Evolutionary conservation across 2,329 filamentous ascomycete species (phyloP).

Genomic region (Fusarium sp.): DNA sequence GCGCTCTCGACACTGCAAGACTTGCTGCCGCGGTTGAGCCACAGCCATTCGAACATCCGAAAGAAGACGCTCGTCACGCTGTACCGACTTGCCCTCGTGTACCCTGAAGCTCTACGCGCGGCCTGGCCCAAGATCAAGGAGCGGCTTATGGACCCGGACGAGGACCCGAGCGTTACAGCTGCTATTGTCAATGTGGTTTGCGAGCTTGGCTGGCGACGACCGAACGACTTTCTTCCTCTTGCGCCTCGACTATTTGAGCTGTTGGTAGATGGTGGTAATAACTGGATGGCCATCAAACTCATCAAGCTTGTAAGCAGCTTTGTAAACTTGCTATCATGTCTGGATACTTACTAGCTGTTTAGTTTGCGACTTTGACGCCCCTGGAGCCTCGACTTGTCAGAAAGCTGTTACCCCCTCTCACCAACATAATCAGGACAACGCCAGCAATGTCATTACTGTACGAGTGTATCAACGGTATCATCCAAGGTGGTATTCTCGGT

Average conservation of each 20-base stretch:
- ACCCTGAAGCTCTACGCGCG: slow-evolving; percentile 89
- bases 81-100: slow-evolving; percentile 93
- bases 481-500: slow-evolving; percentile 93
- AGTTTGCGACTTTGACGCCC: slow-evolving; percentile 95
- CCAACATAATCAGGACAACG: slow-evolving; percentile 92
- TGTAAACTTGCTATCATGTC: neutral
- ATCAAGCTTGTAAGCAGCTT: slow-evolving; percentile 83
- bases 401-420: slow-evolving; percentile 90
- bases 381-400: slow-evolving; percentile 90
- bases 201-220: slow-evolving; percentile 92
- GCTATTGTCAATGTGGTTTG: slow-evolving; percentile 98
- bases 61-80: slow-evolving; percentile 98
- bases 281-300: slow-evolving; percentile 99
- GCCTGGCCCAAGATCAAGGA: slow-evolving; percentile 99
- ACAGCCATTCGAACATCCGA: slow-evolving; percentile 85
- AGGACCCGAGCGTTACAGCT: slow-evolving; percentile 93
- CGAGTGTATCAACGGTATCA: slow-evolving; percentile 98
- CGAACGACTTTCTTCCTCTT: slow-evolving; percentile 91
- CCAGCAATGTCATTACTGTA: slow-evolving; percentile 98
- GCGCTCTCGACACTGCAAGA: slow-evolving; percentile 91
- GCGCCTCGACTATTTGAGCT: slow-evolving; percentile 93
- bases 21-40: slow-evolving; percentile 84
- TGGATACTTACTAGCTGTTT: slow-evolving; percentile 8
- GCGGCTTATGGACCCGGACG: slow-evolving; percentile 85
- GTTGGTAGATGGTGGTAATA: slow-evolving; percentile 90